Evolutionary conservation across 192 early-diverging fungal species (phyloP), one percentile per base, ranked within the genome.

Genomic region (Coemansia sp.): DNA sequence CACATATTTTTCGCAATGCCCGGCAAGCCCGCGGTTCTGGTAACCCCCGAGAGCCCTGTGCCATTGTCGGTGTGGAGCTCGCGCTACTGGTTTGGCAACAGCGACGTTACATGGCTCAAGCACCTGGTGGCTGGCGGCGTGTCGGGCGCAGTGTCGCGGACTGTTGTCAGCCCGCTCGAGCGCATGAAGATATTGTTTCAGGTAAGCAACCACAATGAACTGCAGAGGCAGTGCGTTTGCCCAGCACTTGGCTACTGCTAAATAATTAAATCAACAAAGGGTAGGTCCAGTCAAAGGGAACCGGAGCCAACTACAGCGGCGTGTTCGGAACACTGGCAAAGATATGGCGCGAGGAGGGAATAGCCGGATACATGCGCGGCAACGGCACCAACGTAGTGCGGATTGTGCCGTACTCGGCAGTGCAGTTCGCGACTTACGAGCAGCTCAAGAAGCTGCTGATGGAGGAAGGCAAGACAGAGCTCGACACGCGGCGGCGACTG

Each of bases 141-240:
- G 19, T 90, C 90, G 9, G 90, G 90, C 38, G 90, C 88, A 0
- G 87, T 89, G 29, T 90, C 88, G 64, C 84, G 90, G 43, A 92
- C 90, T 1, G 88, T 87, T 5, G 90, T 92, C 52, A 90, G 88
- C 66, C 90, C 90, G 41, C 72, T 92, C 35, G 90, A 92, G 70
- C 84, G 90, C 56, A 92, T 90, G 86, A 92, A 92, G 78, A 92
- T 92, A 64, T 76, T 92, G 55, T 92, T 92, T 73, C 90, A 92
- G 85, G 87, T 86, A 75, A 64, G 76, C 25, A 10, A 6, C 38
- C 32, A 7, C 38, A 5, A 14, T 29, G 21, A 4, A 21, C 17
- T 45, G 47, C 47, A 17, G n/a, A 21, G 19, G 0, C 19, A 19
- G 47, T 8, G 15, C 3, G 55, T 5, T 10, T 19, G 10, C 29